A percentile compares a stretch with the other conserved stretches of the same genome.
Conservation (phyloP, 805 yeast species). For the Saccharomyces eubayanus region DNA sequence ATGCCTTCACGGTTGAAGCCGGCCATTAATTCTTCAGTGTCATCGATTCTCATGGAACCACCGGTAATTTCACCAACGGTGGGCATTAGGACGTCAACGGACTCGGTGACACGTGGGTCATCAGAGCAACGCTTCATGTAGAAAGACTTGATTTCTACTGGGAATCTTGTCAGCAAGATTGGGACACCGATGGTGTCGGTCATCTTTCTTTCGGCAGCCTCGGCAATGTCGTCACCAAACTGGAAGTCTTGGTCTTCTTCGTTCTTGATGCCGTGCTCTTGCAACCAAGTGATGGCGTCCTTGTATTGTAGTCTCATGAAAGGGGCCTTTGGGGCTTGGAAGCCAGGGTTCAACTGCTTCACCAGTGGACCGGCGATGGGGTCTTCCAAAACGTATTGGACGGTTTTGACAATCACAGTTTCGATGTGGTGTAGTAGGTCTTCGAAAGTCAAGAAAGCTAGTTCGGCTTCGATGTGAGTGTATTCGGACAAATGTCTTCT, state of each 20-base stretch:
- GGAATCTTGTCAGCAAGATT: slow-evolving; percentile 87
- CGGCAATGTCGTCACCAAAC: slow-evolving; percentile 98
- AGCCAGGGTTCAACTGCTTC: slow-evolving; percentile 86
- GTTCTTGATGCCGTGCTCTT: slow-evolving; percentile 87
- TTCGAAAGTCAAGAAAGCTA: slow-evolving; percentile 79
- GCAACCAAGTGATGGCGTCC: slow-evolving; percentile 91
- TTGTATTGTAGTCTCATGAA: slow-evolving; percentile 87
- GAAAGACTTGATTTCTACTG: slow-evolving; percentile 93
- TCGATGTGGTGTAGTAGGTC: slow-evolving; percentile 83
- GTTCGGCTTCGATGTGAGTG: slow-evolving; percentile 94
- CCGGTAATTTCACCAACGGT: slow-evolving; percentile 98
- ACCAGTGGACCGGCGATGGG: slow-evolving; percentile 88
- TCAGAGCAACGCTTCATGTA: slow-evolving; percentile 91
- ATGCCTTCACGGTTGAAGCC: slow-evolving; percentile 93
- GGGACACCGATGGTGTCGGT: slow-evolving; percentile 91
- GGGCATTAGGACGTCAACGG: slow-evolving; percentile 98
- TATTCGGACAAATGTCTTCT: slow-evolving; percentile 96
- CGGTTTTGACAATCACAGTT: slow-evolving; percentile 56
- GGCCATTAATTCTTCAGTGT: slow-evolving; percentile 70
- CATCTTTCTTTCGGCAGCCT: slow-evolving; percentile 99
- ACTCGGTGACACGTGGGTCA: slow-evolving; percentile 92
- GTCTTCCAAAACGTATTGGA: slow-evolving; percentile 74
- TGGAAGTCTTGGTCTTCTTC: slow-evolving; percentile 90
- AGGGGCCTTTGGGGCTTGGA: slow-evolving; percentile 74
- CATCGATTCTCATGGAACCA: slow-evolving; percentile 95